Percentiles rank a stretch among this genome's conserved stretches.
Conservation (phyloP, 1,139 yeast genomes). For the Saccharomycopsis hybrid region DNA sequence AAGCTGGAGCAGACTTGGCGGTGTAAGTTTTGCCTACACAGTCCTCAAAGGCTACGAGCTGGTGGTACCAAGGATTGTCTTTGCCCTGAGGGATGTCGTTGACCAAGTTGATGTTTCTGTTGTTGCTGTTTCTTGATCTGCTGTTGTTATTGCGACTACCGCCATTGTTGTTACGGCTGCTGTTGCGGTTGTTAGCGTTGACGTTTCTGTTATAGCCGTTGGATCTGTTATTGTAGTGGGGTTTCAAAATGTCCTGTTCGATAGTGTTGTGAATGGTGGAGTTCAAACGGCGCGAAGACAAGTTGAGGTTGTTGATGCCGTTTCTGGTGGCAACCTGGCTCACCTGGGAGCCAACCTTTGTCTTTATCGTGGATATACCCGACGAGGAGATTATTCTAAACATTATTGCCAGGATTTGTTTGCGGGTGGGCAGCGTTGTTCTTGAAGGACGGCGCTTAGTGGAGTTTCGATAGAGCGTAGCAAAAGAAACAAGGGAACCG, state of each 20-base stretch:
- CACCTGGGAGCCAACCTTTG: slow-evolving; percentile 20
- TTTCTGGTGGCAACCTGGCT: slow-evolving; percentile 15
- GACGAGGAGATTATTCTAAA: slow-evolving; percentile 18
- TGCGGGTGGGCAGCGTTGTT: too few relatives aligned
- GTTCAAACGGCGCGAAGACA: slow-evolving; percentile 18
- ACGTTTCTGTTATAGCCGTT: slow-evolving; percentile 16
- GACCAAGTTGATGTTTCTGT: slow-evolving; percentile 27
- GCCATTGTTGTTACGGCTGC: slow-evolving; percentile 29
- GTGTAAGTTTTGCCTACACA: slow-evolving; percentile 37
- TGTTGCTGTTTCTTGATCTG: slow-evolving; percentile 33
- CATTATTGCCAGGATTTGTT: slow-evolving; percentile 14
- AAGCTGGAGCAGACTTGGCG: slow-evolving; percentile 26
- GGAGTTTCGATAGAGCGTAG: too few relatives aligned
- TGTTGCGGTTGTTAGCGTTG: slow-evolving; percentile 33
- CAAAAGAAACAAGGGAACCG: too few relatives aligned
- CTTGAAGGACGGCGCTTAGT: too few relatives aligned
- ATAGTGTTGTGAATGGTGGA: slow-evolving; percentile 8
- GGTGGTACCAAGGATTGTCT: slow-evolving; percentile 37
- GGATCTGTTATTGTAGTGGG: slow-evolving; percentile 11
- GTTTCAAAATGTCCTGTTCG: slow-evolving; percentile 18
- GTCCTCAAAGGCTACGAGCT: slow-evolving; percentile 41
- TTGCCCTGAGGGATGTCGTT: slow-evolving; percentile 26
- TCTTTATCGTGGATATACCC: slow-evolving; percentile 17
- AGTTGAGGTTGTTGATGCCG: slow-evolving; percentile 8
- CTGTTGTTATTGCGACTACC: slow-evolving; percentile 30